A percentile compares a stretch with the other conserved stretches of the same genome.
Conservation (phyloP, 805 yeast species). For the Yamadazyma ubonensis region DNA sequence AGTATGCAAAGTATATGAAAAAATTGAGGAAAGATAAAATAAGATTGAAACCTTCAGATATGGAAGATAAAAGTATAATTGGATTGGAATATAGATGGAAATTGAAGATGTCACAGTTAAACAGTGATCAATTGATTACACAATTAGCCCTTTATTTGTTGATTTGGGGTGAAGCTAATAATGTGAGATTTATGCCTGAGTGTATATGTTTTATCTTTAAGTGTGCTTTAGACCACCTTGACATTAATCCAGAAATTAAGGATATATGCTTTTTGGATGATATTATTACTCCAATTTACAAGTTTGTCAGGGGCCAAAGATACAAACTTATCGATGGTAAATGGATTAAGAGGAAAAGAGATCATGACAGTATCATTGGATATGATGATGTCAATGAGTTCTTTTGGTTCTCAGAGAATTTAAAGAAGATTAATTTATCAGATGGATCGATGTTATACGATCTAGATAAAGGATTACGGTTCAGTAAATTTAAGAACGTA, state of each 20-base stretch:
- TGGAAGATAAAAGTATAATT: constrained; percentile 14
- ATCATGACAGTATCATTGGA: constrained; percentile 61
- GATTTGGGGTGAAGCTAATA: constrained; percentile 80
- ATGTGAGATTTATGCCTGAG: constrained; percentile 51
- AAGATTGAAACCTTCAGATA: constrained; percentile 19
- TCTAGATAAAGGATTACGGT: constrained; percentile 31
- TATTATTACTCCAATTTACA: constrained; percentile 50
- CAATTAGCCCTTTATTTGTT: constrained; percentile 63
- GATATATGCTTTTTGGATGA: constrained; percentile 32
- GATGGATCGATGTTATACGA: constrained; percentile 33
- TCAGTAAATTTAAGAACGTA: constrained; percentile 27
- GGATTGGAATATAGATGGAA: constrained; percentile 58
- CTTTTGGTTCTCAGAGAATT: constrained; percentile 46
- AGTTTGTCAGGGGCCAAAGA: constrained; percentile 66
- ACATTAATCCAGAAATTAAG: constrained; percentile 7
- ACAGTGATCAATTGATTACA: constrained; percentile 57
- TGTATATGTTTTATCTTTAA: constrained; percentile 35
- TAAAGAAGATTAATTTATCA: constrained; percentile 29
- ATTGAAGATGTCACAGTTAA: constrained; percentile 52
- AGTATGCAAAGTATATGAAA: constrained; percentile 19
- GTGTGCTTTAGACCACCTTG: constrained; percentile 24
- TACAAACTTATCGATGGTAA: constrained; percentile 54
- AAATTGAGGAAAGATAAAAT: constrained; percentile 38
- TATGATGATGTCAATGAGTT: constrained; percentile 55
- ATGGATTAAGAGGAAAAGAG: constrained; percentile 60